Percentiles rank a stretch among this genome's conserved stretches.
phyloP scores from a whole-genome alignment of 2,329 filamentous ascomycete genomes.

The Knoxdaviesia proteae region DNA sequence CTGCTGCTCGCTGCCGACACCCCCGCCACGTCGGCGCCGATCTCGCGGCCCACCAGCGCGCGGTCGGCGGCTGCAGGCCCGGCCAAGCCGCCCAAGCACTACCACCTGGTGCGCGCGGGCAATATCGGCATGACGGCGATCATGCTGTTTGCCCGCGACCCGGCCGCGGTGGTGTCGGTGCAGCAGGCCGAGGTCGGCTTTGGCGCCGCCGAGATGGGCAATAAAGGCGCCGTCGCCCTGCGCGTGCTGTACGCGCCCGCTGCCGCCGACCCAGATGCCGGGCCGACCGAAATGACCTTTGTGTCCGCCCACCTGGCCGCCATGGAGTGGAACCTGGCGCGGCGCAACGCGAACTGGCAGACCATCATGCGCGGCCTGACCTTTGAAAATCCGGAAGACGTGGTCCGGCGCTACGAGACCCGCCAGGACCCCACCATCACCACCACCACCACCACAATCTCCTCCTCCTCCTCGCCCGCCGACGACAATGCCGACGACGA shows the following conservation, averaged over 20 bases:
- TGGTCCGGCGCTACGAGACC: conserved; percentile 9
- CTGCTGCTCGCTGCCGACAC: not conserved
- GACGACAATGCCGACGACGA: conserved; percentile 6
- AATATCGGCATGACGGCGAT: conserved; percentile 82
- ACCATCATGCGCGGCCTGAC: conserved; percentile 61
- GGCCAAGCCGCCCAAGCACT: conserved; percentile 19
- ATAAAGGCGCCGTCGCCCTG: conserved; percentile 80
- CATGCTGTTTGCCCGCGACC: conserved; percentile 58
- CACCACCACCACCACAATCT: no score
- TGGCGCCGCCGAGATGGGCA: conserved; percentile 73
- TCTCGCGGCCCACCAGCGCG: no score
- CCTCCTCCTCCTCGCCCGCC: not conserved
- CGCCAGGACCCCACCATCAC: not conserved
- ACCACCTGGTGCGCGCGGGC: conserved; percentile 47
- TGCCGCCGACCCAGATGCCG: conserved; percentile 10
- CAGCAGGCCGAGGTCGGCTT: conserved; percentile 69
- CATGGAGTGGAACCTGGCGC: conserved; percentile 57
- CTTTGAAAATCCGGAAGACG: conserved; percentile 37
- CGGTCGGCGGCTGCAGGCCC: no score
- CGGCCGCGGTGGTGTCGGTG: conserved; percentile 38
- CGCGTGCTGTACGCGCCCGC: conserved; percentile 37
- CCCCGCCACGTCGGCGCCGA: no score
- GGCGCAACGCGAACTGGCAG: conserved; percentile 75
- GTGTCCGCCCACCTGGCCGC: conserved; percentile 75
- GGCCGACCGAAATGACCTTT: conserved; percentile 53